phyloP scores from a whole-genome alignment of 2,329 filamentous ascomycete species.

The Botrytis deweyae region DNA sequence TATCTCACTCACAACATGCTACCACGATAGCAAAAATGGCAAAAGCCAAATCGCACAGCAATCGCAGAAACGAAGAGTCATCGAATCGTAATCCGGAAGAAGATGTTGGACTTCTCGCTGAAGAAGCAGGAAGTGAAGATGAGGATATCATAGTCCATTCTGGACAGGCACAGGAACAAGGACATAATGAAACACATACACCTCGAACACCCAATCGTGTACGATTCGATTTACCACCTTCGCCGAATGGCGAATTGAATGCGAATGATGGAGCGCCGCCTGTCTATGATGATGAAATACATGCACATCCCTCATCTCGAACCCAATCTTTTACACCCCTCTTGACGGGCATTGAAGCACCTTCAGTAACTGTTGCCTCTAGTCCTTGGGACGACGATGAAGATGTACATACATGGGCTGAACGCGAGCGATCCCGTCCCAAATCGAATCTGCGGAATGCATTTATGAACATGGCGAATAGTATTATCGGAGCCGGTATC shows the following conservation, averaged over 20 bases:
- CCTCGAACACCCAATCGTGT: slow-evolving; percentile 40
- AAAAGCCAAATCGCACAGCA: slow-evolving; percentile 43
- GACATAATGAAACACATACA: slow-evolving; percentile 29
- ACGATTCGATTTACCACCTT: slow-evolving; percentile 39
- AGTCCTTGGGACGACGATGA: slow-evolving; percentile 41
- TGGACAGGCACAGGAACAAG: slow-evolving; percentile 21
- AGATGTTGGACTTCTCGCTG: slow-evolving; percentile 43
- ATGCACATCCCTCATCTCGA: slow-evolving; percentile 37
- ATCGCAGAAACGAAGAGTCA: slow-evolving; percentile 34
- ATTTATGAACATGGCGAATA: slow-evolving; percentile 99
- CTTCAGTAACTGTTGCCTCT: slow-evolving; percentile 66
- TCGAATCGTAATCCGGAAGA: slow-evolving; percentile 39
- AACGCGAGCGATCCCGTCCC: slow-evolving; percentile 61
- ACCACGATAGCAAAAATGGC: slow-evolving; percentile 45
- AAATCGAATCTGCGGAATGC: slow-evolving; percentile 84
- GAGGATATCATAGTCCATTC: slow-evolving; percentile 37
- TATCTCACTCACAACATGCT: slow-evolving; percentile 40
- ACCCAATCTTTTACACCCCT: slow-evolving; percentile 55
- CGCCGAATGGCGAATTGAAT: not conserved
- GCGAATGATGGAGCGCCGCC: slow-evolving; percentile 41
- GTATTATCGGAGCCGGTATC: slow-evolving; percentile 80
- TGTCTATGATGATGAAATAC: slow-evolving; percentile 43
- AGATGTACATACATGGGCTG: slow-evolving; percentile 50
- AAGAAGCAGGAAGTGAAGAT: slow-evolving; percentile 35
- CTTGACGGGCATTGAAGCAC: slow-evolving; percentile 79